Evolutionary conservation across 345 rosid species (phyloP).

Genomic region (Gynandropsis gynandra): DNA sequence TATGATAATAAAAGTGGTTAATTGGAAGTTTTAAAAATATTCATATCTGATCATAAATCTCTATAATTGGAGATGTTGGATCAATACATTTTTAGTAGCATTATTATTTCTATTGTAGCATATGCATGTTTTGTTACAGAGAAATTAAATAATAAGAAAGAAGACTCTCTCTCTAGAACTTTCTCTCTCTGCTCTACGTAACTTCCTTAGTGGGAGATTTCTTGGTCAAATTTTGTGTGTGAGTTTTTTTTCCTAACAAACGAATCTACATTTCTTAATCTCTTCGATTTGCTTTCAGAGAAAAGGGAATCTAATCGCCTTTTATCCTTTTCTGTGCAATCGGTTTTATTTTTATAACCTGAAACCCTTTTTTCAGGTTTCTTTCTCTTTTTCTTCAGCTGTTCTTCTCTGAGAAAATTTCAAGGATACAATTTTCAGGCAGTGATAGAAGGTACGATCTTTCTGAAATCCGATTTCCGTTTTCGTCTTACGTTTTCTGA

Average conservation of each 20-base stretch:
- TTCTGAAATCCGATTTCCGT: neutral
- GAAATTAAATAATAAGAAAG: no score
- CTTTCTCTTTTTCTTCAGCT: conserved; percentile 2
- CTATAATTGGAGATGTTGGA: no score
- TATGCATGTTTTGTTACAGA: no score
- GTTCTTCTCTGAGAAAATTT: conserved; percentile 1
- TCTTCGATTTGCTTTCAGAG: conserved; percentile 22
- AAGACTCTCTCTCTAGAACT: conserved; percentile 16
- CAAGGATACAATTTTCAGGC: neutral
- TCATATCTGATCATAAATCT: no score
- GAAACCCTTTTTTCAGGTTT: neutral
- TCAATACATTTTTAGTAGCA: no score
- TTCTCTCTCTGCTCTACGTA: conserved; percentile 13
- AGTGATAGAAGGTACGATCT: conserved; percentile 19
- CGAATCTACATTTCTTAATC: conserved; percentile 24
- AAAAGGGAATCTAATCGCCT: neutral
- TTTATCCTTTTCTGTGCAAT: neutral
- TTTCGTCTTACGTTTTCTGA: conserved; percentile 9
- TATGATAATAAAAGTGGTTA: no score
- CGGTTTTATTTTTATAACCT: no score
- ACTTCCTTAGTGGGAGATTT: no score
- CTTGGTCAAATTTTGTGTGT: neutral
- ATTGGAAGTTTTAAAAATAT: no score
- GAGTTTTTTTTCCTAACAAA: conserved; percentile 18
- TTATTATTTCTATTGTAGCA: no score